Evolutionary conservation across 768 basidiomycete species (phyloP), one percentile per base, ranked within the genome.

Genomic region (Mycena alexandri): DNA sequence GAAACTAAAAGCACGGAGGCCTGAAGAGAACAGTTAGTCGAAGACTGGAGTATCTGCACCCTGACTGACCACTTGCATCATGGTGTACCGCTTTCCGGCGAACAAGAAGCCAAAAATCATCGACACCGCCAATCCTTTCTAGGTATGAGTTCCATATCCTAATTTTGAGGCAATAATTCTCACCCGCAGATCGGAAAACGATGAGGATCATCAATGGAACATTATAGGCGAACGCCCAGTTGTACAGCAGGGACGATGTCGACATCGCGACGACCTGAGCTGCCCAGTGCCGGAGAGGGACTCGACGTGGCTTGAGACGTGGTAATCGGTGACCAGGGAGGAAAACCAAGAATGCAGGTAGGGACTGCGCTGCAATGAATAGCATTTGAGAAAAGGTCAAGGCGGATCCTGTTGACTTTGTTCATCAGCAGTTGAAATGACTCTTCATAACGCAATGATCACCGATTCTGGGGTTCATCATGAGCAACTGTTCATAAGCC

Each of bases 381-480:
- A 89, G 72, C 87, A 94, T 92, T 78, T 96, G 94, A 11, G 88
- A 88, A 79, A 95, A 93, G 5, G 94, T 95, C 50, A 96, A 85
- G 36, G 93, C 90, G 11, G 93, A 90, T 24, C 93, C 93, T 93
- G 70, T 17, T 19, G 16, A 12, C 29, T 29, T 29, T 38, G 56
- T 12, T n/a, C 17, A 55, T 58, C 46, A 63, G 72, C 29, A 9
- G 8, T 41, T 38, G 16, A 58, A 54, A 43, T 34, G 17, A 19
- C 11, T 16, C 11, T 42, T 22, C 57, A 65, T 34, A 14, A 38
- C n/a, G n/a, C n/a, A 47, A 38, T 46, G n/a, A 43, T 50, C 72
- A 93, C 92, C 93, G 25, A 92, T 85, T 19, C 81, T 82, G 25
- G 92, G 86, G 76, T 91, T 90, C 71, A 89, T 80, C 60, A 87